Evolutionary conservation across 2,329 filamentous ascomycete genomes (phyloP), one percentile per base, ranked within the genome.

Genomic region (Tothia fuscella): DNA sequence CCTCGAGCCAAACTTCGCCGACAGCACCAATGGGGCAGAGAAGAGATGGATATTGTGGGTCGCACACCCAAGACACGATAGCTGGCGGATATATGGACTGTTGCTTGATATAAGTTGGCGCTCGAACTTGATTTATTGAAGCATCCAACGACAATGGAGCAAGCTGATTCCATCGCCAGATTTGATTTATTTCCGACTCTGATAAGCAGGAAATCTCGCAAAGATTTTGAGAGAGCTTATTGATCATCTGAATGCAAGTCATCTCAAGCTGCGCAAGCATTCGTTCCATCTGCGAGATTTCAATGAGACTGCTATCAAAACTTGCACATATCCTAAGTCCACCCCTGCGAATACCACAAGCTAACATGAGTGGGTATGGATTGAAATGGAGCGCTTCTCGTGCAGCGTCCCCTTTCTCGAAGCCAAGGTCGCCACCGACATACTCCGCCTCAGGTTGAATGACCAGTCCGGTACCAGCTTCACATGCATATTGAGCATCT

Each of bases 311-410:
- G 17, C 74, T 75, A 51, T 82, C 76, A 50, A 80, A 80, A 50
- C 76, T 78, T 1, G 76, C 75, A 61, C 76, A 77, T 43, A 77
- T 62, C 13, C 71, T 56, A 51, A 80, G 72, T 1, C 71, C 68
- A 46, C 66, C 62, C 2, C 68, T 62, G 26, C 74, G 68, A 5
- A 80, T 59, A 3, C 71, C 76, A 54, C 76, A 81, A 31, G 80
- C 76, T 16, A 81, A 59, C 64, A 81, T 80, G 24, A 82, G 67
- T 1, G 75, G 70, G 51, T 80, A 79, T 1, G 66, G 67, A 41
- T 69, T 69, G 51, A 70, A 70, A 44, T 68, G 65, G 0, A 78
- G 63, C 1, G 74, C 76, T 48, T 79, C 75, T 34, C 71, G 67
- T 0, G 72, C 74, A 1, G 72, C 70, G 46, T 78, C 72, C 0